These are phyloP conservation scores for Blastobotrys aristatus DNA, from an alignment of 1,139 yeast species.

Conservation along the genomic window DNA sequence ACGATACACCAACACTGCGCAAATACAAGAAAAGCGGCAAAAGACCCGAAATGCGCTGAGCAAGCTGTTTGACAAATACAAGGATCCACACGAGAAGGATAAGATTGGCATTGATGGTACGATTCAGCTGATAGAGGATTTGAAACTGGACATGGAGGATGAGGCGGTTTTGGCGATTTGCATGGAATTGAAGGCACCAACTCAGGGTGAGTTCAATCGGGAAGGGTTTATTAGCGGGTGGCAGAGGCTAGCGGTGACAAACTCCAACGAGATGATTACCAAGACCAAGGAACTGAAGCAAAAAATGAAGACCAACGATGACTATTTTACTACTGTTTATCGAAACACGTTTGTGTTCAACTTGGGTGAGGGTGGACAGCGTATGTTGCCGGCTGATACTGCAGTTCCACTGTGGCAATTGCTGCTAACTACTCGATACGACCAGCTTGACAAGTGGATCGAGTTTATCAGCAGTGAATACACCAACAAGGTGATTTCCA, in stretches of 20 bases:
- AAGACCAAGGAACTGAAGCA: conserved; percentile 39
- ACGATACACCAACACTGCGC: conserved; percentile 8
- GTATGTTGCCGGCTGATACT: conserved; percentile 53
- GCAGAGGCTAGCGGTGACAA: conserved; percentile 31
- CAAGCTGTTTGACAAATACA: conserved; percentile 21
- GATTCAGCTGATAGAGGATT: conserved; percentile 55
- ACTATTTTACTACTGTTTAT: conserved; percentile 55
- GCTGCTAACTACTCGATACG: conserved; percentile 42
- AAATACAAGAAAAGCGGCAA: conserved; percentile 10
- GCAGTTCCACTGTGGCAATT: conserved; percentile 78
- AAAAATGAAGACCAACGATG: conserved; percentile 34
- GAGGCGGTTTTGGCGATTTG: conserved; percentile 65
- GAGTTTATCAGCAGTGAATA: conserved; percentile 41
- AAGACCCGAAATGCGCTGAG: conserved; percentile 12
- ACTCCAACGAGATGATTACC: conserved; percentile 47
- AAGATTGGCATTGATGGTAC: conserved; percentile 73
- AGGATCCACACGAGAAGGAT: conserved; percentile 25
- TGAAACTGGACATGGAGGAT: conserved; percentile 71
- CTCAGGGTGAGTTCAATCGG: conserved; percentile 55
- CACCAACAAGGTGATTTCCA: conserved; percentile 45
- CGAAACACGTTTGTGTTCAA: conserved; percentile 65
- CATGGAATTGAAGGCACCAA: conserved; percentile 58
- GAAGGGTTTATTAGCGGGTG: conserved; percentile 53
- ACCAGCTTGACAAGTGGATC: conserved; percentile 47
- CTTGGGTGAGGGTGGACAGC: conserved; percentile 55